These are phyloP conservation scores for Tuber magnatum DNA, from an alignment of 495 filamentous ascomycete genomes.

Conservation along the genomic window DNA sequence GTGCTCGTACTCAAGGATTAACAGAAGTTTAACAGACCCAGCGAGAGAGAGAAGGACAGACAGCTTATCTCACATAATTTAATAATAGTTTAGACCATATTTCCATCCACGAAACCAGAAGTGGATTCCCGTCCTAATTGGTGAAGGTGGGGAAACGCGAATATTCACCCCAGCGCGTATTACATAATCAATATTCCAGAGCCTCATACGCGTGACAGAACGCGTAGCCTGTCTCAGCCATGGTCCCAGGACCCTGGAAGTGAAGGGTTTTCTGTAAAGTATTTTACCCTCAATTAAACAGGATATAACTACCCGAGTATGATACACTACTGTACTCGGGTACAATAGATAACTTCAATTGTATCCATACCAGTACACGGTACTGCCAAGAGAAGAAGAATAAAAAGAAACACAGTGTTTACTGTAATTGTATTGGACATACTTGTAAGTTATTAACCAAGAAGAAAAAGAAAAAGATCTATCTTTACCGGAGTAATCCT, in stretches of 20 bases:
- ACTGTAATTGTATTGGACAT: neutral
- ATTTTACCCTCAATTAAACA: neutral
- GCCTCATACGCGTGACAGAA: constrained; percentile 31
- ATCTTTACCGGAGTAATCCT: neutral
- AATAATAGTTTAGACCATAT: neutral
- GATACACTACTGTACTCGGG: neutral
- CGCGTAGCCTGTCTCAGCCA: neutral
- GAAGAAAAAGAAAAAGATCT: neutral
- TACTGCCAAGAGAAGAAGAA: neutral
- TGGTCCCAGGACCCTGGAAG: neutral
- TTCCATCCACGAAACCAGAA: neutral
- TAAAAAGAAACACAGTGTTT: neutral
- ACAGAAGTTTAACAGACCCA: neutral
- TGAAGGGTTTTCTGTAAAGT: neutral
- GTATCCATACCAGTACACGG: neutral
- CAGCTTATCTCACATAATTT: neutral
- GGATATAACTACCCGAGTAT: neutral
- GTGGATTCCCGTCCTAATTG: constrained; percentile 21
- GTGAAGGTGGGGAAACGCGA: constrained; percentile 37
- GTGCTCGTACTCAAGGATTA: constrained; percentile 2
- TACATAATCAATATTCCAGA: constrained; percentile 26
- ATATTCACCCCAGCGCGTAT: constrained; percentile 29
- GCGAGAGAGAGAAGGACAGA: neutral
- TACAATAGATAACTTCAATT: neutral
- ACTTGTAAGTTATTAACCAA: neutral